Percentiles rank a stretch among this genome's conserved stretches.
Conservation (phyloP, 2,329 filamentous ascomycete genomes). For the Arthroderma sp. region DNA sequence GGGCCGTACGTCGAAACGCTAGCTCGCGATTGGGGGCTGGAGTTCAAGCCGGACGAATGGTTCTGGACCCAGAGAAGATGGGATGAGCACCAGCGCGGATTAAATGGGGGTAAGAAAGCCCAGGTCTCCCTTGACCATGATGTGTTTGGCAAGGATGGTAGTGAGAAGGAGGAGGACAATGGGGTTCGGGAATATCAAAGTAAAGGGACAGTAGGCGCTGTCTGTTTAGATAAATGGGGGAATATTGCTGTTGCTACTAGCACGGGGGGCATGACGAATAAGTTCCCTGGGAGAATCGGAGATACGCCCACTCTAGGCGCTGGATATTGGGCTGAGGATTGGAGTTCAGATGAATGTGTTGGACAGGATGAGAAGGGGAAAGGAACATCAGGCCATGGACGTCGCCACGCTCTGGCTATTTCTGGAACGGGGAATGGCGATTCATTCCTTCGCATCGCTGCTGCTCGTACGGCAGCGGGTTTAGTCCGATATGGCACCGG, state of each 20-base stretch:
- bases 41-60: constrained; percentile 55
- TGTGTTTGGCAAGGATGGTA: constrained; percentile 23
- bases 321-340: constrained; percentile 84
- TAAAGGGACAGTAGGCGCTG: constrained; percentile 73
- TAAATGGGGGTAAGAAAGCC: constrained; percentile 25
- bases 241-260: constrained; percentile 55
- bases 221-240: constrained; percentile 65
- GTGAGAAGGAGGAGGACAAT: constrained; percentile 32
- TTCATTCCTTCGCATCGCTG: constrained; percentile 62
- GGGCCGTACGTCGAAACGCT: constrained; percentile 57
- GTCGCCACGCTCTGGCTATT: constrained; percentile 40
- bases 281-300: constrained; percentile 69
- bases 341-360: constrained; percentile 38
- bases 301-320: constrained; percentile 75
- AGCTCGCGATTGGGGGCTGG: constrained; percentile 49
- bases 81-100: constrained; percentile 59
- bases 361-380: neutral
- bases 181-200: constrained; percentile 51
- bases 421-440: constrained; percentile 84
- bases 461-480: constrained; percentile 58
- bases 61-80: constrained; percentile 68
- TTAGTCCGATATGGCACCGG: constrained; percentile 51
- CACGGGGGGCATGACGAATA: constrained; percentile 75
- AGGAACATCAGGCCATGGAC: neutral
- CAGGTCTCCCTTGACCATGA: constrained; percentile 6